phyloP scores from a whole-genome alignment of 495 filamentous ascomycete species.

The Podospora bellae-mahoneyi region DNA sequence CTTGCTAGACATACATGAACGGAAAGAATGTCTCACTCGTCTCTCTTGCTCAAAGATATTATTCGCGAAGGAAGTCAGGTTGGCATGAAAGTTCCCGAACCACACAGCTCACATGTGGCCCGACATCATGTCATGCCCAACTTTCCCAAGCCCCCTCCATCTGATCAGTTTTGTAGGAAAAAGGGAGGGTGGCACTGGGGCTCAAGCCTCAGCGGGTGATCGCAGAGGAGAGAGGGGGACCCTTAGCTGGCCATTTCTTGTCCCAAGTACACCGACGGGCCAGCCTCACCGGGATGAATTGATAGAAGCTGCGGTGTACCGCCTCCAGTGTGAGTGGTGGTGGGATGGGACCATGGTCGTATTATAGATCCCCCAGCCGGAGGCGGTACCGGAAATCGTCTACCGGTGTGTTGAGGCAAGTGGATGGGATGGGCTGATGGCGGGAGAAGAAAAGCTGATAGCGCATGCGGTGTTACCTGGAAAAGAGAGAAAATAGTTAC shows the following conservation, averaged over 20 bases:
- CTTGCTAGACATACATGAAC: too few species aligned
- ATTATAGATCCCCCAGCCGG: background rate
- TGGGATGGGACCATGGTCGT: background rate
- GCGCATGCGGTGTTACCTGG: background rate
- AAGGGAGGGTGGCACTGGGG: background rate
- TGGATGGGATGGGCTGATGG: background rate
- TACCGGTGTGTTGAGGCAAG: background rate
- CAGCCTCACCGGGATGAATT: background rate
- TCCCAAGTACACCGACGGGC: background rate
- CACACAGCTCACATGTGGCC: too few species aligned
- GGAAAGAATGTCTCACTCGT: too few species aligned
- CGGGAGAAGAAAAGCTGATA: background rate
- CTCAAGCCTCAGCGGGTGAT: background rate
- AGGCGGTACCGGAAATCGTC: background rate
- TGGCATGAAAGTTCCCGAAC: too few species aligned
- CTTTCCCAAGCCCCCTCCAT: background rate
- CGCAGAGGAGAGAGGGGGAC: background rate
- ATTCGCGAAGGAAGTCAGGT: too few species aligned
- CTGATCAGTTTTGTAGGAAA: background rate
- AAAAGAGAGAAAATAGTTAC: background rate
- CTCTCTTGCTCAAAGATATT: too few species aligned
- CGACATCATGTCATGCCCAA: background rate
- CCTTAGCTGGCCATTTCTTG: conserved; percentile 4
- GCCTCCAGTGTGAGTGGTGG: background rate
- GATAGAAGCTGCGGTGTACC: background rate